Conservation (phyloP, 495 filamentous ascomycete species). For the Tricharina praecox region DNA sequence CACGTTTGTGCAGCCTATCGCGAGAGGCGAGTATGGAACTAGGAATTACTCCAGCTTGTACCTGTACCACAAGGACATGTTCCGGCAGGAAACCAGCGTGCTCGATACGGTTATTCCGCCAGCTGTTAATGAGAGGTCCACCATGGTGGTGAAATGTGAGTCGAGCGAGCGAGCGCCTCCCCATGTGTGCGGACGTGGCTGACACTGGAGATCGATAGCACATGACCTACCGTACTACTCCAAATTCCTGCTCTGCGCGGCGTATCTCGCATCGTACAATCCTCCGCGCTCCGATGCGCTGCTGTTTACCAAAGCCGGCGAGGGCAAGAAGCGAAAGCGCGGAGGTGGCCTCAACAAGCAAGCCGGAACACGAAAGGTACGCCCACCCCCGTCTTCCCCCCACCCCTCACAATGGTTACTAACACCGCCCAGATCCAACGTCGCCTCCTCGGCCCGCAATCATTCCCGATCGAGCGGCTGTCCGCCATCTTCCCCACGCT, state of each 20-base stretch:
- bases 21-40: constrained; percentile 44
- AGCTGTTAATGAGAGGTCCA: constrained; percentile 8
- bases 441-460: constrained; percentile 53
- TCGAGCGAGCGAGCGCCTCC: too few species aligned
- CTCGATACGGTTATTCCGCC: constrained; percentile 37
- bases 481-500: constrained; percentile 75
- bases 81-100: constrained; percentile 18
- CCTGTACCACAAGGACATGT: constrained; percentile 25
- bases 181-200: too few species aligned
- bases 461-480: constrained; percentile 75
- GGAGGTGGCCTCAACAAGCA: constrained; percentile 35
- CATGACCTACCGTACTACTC: constrained; percentile 59
- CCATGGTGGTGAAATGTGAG: not conserved
- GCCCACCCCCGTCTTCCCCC: constrained; percentile 28
- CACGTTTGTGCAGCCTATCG: constrained; percentile 49
- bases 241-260: constrained; percentile 63
- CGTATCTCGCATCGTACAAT: constrained; percentile 86
- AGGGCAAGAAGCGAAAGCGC: constrained; percentile 36
- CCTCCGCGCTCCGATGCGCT: constrained; percentile 56
- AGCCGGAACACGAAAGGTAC: constrained; percentile 42
- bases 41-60: constrained; percentile 64
- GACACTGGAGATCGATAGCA: constrained; percentile 8
- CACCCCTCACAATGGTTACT: constrained; percentile 24
- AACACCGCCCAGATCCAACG: constrained; percentile 36
- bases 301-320: constrained; percentile 69